Evolutionary conservation across 345 rosid species (phyloP).

Genomic region (Lumnitzera littorea): DNA sequence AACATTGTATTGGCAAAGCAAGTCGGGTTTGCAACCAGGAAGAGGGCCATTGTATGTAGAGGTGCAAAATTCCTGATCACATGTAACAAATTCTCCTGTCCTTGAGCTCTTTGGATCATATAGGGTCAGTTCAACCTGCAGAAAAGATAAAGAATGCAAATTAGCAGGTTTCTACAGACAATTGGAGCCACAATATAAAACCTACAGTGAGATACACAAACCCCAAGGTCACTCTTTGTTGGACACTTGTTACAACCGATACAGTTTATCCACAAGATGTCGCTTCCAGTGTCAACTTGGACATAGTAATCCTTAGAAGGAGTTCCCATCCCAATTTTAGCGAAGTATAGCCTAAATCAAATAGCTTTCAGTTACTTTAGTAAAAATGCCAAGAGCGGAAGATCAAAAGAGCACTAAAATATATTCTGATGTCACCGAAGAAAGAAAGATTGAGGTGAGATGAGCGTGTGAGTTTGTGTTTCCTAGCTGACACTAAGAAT

Average conservation of each 20-base stretch:
- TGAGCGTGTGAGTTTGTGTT: too few relatives aligned
- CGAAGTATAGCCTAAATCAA: conserved; percentile 60
- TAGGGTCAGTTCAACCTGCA: conserved; percentile 49
- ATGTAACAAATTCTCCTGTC: conserved; percentile 33
- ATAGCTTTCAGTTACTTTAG: conserved; percentile 12
- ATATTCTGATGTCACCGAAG: too few relatives aligned
- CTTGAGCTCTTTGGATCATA: conserved; percentile 45
- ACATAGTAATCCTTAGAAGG: conserved; percentile 74
- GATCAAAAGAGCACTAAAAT: too few relatives aligned
- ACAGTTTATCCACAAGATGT: conserved; percentile 86
- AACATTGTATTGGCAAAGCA: conserved; percentile 51
- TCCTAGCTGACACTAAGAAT: too few relatives aligned
- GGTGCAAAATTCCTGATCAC: conserved; percentile 55
- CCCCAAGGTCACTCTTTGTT: conserved; percentile 59
- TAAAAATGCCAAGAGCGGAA: too few relatives aligned
- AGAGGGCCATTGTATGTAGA: conserved; percentile 26
- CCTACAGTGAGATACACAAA: conserved; percentile 24
- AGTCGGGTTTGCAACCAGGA: conserved; percentile 41
- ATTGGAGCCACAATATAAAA: neutral
- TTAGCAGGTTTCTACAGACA: neutral
- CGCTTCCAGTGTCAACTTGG: conserved; percentile 95
- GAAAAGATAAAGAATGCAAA: neutral
- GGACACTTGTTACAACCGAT: conserved; percentile 64
- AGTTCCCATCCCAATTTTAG: conserved; percentile 57
- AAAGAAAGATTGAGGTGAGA: too few relatives aligned